Conservation (phyloP, 2,329 filamentous ascomycete species). For the Graphilbum ipis-grandicollis region DNA sequence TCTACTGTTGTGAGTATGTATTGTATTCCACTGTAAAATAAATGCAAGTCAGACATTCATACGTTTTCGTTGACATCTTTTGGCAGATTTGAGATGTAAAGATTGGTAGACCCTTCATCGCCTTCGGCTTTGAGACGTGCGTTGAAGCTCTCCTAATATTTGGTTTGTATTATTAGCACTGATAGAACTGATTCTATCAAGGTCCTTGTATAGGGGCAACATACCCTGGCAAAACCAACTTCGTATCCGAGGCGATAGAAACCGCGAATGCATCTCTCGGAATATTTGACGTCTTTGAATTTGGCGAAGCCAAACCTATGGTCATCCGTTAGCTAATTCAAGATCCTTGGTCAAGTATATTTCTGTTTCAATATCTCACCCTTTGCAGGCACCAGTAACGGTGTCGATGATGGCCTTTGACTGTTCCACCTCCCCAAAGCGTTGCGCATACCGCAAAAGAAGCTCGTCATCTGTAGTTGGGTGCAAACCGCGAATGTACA, state of each 20-base stretch:
- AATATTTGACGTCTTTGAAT: conserved; percentile 72
- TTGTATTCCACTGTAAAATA: not conserved
- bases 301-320: conserved; percentile 91
- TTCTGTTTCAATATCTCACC: too few species aligned
- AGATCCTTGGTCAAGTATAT: too few species aligned
- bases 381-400: conserved; percentile 85
- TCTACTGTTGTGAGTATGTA: conserved; percentile 22
- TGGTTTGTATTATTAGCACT: not conserved
- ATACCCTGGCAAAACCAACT: conserved; percentile 85
- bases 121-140: conserved; percentile 92
- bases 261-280: conserved; percentile 88
- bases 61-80: conserved; percentile 84
- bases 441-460: conserved; percentile 61
- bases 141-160: conserved; percentile 78
- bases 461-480: conserved; percentile 91
- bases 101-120: conserved; percentile 77
- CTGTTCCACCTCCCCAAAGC: conserved; percentile 87
- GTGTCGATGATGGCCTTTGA: conserved; percentile 98
- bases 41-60: conserved; percentile 16
- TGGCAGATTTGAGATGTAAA: conserved; percentile 95
- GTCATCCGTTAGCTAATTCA: too few species aligned
- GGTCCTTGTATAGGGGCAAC: too few species aligned
- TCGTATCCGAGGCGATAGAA: conserved; percentile 93
- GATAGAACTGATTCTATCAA: not conserved
- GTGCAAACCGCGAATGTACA: conserved; percentile 92